A percentile compares a stretch with the other conserved stretches of the same genome.
Conservation (phyloP, 441 rosid genomes). For the Dalechampia spathulata region DNA sequence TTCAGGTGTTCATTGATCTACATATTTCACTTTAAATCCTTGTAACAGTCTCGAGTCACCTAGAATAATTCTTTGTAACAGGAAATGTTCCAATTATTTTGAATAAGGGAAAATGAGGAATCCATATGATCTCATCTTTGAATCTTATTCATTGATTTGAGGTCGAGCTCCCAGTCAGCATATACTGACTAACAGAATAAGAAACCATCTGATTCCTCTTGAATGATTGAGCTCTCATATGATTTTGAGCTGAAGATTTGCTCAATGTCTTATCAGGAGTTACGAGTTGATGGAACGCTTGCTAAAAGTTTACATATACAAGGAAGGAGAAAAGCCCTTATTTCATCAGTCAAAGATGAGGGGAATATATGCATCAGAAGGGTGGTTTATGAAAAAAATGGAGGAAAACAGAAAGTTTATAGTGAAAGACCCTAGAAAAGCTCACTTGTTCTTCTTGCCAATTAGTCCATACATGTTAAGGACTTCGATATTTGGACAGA, state of each 20-base stretch:
- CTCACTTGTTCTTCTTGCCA: constrained; percentile 85
- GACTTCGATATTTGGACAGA: constrained; percentile 31
- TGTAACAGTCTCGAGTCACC: no score
- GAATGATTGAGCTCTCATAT: no score
- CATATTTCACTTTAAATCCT: no score
- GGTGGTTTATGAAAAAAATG: constrained; percentile 91
- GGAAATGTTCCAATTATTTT: no score
- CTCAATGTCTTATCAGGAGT: constrained; percentile 44
- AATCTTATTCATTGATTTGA: no score
- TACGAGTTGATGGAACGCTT: constrained; percentile 71
- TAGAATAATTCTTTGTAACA: no score
- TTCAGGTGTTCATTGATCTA: neutral
- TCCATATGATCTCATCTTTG: no score
- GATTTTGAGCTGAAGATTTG: constrained; percentile 10
- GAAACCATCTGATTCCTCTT: no score
- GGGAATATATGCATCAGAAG: constrained; percentile 91
- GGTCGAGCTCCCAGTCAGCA: no score
- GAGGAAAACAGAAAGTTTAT: constrained; percentile 66
- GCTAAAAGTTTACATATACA: constrained; percentile 71
- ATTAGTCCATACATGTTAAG: constrained; percentile 60
- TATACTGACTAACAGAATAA: no score
- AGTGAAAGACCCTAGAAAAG: constrained; percentile 72
- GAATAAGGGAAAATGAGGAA: no score
- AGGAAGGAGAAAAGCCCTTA: constrained; percentile 79
- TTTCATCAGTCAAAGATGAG: constrained; percentile 68